A percentile compares a stretch with the other conserved stretches of the same genome.
These are phyloP conservation scores for Stachybotrys elegans DNA, from an alignment of 2,329 filamentous ascomycete genomes.

Conservation along the genomic window DNA sequence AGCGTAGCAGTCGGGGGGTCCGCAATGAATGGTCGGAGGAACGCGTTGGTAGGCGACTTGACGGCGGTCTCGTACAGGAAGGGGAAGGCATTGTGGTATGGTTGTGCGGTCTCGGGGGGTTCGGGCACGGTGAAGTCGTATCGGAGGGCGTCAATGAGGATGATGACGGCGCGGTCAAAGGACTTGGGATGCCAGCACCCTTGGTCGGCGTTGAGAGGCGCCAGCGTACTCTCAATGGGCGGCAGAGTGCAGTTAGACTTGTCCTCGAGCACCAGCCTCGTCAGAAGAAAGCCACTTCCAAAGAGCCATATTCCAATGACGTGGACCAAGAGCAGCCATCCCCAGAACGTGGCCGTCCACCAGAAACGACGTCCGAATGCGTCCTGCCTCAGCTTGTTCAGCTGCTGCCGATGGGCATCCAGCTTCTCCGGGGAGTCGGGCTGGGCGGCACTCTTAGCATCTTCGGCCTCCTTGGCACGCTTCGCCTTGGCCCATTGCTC, in stretches of 20 bases:
- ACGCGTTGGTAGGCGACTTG: slow-evolving; percentile 71
- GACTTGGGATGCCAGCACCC: slow-evolving; percentile 97
- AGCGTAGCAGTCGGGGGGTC: slow-evolving; percentile 93
- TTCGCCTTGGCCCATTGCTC: slow-evolving; percentile 51
- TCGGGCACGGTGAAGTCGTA: slow-evolving; percentile 93
- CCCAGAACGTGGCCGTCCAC: slow-evolving; percentile 63
- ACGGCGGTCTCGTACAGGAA: slow-evolving; percentile 80
- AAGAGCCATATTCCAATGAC: slow-evolving; percentile 82
- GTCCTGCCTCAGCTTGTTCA: slow-evolving; percentile 46
- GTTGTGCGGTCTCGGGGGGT: slow-evolving; percentile 32
- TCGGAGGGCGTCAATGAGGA: slow-evolving; percentile 87
- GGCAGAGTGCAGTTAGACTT: slow-evolving; percentile 65
- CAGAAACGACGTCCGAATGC: slow-evolving; percentile 12
- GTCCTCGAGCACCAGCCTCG: slow-evolving; percentile 72
- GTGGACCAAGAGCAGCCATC: slow-evolving; percentile 69
- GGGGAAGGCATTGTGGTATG: slow-evolving; percentile 82
- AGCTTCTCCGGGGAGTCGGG: slow-evolving; percentile 28
- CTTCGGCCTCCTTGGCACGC: slow-evolving; percentile 39
- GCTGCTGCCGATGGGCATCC: slow-evolving; percentile 39
- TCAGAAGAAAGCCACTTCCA: slow-evolving; percentile 90
- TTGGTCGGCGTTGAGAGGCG: slow-evolving; percentile 40
- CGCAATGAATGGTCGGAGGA: slow-evolving; percentile 91
- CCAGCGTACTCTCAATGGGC: slow-evolving; percentile 51
- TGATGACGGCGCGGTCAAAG: slow-evolving; percentile 85
- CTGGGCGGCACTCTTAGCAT: slow-evolving; percentile 25